These are phyloP conservation scores for Pichia inconspicua DNA, from an alignment of 1,139 yeast species.

Conservation along the genomic window DNA sequence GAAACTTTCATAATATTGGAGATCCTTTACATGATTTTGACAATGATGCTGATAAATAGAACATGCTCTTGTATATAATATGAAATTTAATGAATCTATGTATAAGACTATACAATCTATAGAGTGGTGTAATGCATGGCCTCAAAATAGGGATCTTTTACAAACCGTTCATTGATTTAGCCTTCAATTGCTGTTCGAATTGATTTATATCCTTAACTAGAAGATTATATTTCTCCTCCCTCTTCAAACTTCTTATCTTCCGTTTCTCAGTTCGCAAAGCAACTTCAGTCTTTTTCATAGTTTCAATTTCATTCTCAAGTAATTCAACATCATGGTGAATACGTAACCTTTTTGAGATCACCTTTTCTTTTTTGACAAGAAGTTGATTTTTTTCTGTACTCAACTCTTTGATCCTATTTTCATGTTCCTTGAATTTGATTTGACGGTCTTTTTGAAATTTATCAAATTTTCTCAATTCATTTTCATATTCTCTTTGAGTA, in stretches of 20 bases:
- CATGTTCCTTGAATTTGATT: slow-evolving; percentile 19
- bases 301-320: slow-evolving; percentile 29
- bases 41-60: neutral
- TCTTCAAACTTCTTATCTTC: slow-evolving; percentile 23
- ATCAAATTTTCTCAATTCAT: slow-evolving; percentile 30
- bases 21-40: slow-evolving; percentile 15
- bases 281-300: slow-evolving; percentile 26
- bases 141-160: neutral
- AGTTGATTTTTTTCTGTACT: slow-evolving; percentile 30
- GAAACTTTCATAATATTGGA: slow-evolving; percentile 56
- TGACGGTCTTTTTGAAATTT: slow-evolving; percentile 29
- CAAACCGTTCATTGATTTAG: slow-evolving; percentile 4
- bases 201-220: slow-evolving; percentile 19
- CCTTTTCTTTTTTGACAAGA: slow-evolving; percentile 31
- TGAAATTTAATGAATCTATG: neutral
- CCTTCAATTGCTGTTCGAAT: slow-evolving; percentile 19
- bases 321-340: slow-evolving; percentile 23
- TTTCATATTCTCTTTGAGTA: slow-evolving; percentile 34
- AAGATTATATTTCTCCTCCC: slow-evolving; percentile 20
- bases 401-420: slow-evolving; percentile 23
- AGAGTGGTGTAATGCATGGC: neutral
- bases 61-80: neutral
- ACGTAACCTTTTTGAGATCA: slow-evolving; percentile 25
- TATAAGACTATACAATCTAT: neutral
- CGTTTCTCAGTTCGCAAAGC: slow-evolving; percentile 26